phyloP scores from a whole-genome alignment of 768 basidiomycete genomes.

The Sporobolomyces roseus region DNA sequence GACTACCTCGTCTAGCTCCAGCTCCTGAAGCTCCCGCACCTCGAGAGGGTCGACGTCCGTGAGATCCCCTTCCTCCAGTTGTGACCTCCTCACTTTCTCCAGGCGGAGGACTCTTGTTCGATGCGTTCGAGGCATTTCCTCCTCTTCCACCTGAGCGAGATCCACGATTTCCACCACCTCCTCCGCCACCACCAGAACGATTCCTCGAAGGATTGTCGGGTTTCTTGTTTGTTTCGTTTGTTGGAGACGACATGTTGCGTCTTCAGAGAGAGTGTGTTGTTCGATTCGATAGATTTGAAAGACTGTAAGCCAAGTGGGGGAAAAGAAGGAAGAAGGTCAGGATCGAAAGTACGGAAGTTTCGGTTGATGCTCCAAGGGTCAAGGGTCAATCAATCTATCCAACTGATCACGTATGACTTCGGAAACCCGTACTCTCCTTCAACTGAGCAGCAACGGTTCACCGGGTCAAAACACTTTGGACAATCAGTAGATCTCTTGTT shows the following conservation, averaged over 20 bases:
- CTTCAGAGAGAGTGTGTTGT: neutral
- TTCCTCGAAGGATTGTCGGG: neutral
- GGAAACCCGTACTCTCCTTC: too few species aligned
- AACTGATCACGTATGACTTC: too few species aligned
- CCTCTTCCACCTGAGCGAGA: neutral
- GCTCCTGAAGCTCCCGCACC: too few species aligned
- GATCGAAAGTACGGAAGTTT: too few species aligned
- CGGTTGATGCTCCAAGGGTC: too few species aligned
- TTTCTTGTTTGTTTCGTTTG: conserved; percentile 19
- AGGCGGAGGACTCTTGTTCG: conserved; percentile 11
- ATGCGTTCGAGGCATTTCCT: neutral
- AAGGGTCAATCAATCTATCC: too few species aligned
- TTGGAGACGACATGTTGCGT: neutral
- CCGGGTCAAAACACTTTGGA: too few species aligned
- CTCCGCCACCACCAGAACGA: neutral
- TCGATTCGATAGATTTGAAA: neutral
- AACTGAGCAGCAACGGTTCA: too few species aligned
- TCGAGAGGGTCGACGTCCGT: too few species aligned
- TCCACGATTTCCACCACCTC: neutral
- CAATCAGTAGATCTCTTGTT: too few species aligned
- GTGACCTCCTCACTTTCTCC: neutral
- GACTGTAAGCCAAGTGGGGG: neutral
- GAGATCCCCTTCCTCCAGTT: neutral
- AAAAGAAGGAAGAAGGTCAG: neutral
- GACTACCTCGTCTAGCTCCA: neutral